Evolutionary conservation across 768 basidiomycete genomes (phyloP).

Genomic region (Mycena indigotica): DNA sequence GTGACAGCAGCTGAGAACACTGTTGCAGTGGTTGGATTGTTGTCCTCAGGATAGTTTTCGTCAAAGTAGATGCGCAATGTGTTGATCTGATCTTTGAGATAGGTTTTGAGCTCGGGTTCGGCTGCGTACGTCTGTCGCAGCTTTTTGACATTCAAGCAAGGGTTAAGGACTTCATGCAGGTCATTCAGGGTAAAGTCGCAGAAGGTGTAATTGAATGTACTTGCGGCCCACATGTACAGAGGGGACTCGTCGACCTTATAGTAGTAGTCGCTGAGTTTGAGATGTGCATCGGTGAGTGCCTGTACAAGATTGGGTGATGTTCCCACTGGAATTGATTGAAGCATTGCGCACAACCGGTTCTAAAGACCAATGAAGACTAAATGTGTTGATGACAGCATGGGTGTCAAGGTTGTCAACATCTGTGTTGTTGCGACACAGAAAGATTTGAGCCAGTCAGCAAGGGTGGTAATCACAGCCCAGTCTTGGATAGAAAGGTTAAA

Average conservation of each 20-base stretch:
- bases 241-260: constrained; percentile 1
- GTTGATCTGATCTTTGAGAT: background rate
- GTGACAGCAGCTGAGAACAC: background rate
- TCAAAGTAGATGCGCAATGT: constrained; percentile 3
- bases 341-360: background rate
- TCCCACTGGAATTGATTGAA: background rate
- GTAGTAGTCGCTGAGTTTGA: constrained; percentile 9
- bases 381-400: constrained; percentile 18
- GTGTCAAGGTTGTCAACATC: constrained; percentile 24
- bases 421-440: constrained; percentile 21
- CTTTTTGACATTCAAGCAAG: constrained; percentile 4
- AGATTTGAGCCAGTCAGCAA: constrained; percentile 12
- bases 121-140: background rate
- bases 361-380: constrained; percentile 7
- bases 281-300: constrained; percentile 1
- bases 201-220: constrained; percentile 1
- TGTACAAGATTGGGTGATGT: background rate
- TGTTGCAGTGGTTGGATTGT: background rate
- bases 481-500: constrained; percentile 8
- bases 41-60: background rate
- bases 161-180: constrained; percentile 6
- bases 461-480: constrained; percentile 15
- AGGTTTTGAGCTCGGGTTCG: background rate
- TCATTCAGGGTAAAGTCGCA: background rate
- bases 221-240: constrained; percentile 15